Conservation (phyloP, 176 grass and related monocot genomes). For the Aegilops longissima region DNA sequence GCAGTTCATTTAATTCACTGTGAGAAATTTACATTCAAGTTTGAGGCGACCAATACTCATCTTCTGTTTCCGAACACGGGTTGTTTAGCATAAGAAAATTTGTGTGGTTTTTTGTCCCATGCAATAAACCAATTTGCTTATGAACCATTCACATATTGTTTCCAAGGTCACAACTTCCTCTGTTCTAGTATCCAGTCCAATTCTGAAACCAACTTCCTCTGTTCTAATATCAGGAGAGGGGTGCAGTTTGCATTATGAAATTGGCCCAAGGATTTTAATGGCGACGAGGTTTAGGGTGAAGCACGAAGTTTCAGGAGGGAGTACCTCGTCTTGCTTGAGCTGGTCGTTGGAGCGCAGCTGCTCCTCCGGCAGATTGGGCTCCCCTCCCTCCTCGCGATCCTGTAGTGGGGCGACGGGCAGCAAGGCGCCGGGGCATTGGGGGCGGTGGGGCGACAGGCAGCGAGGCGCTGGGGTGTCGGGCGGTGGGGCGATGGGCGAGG, state of each 20-base stretch:
- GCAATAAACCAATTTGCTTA: neutral
- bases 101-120: neutral
- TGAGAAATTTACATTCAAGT: neutral
- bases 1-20: too few relatives aligned
- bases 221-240: neutral
- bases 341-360: constrained; percentile 34
- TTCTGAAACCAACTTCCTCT: too few relatives aligned
- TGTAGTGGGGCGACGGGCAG: neutral
- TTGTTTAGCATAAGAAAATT: neutral
- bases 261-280: neutral
- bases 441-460: too few relatives aligned
- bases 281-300: neutral
- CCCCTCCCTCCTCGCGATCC: neutral
- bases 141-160: neutral
- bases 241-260: neutral
- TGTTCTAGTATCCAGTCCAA: too few relatives aligned
- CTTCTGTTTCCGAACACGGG: neutral
- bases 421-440: too few relatives aligned
- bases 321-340: constrained; percentile 26
- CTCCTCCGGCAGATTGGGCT: constrained; percentile 24
- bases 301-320: neutral
- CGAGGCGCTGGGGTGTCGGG: too few relatives aligned
- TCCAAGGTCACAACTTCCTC: too few relatives aligned
- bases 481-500: too few relatives aligned
- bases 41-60: neutral